These are phyloP conservation scores for Pulveroboletus sp. DNA, from an alignment of 768 basidiomycete genomes.

Conservation along the genomic window DNA sequence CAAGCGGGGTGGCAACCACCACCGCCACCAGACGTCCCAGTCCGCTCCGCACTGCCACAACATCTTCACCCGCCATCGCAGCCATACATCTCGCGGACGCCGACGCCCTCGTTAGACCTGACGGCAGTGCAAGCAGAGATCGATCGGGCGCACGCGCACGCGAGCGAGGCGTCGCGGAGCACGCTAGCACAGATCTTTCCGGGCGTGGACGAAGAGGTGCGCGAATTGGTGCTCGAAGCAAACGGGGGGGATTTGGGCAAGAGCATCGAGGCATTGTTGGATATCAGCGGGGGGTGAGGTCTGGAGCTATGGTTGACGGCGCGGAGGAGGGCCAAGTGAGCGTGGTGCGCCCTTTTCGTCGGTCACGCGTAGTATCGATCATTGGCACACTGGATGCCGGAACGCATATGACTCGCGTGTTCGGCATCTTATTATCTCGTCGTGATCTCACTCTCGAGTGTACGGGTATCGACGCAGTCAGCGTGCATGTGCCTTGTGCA, in stretches of 20 bases:
- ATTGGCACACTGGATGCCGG: too few relatives aligned
- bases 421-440: not conserved
- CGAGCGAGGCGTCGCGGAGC: conserved; percentile 63
- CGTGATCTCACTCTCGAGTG: not conserved
- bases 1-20: too few relatives aligned
- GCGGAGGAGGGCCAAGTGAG: too few relatives aligned
- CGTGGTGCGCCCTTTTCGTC: too few relatives aligned
- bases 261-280: conserved; percentile 83
- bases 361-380: too few relatives aligned
- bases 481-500: not conserved
- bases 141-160: conserved; percentile 72
- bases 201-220: conserved; percentile 70
- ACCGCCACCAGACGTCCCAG: conserved; percentile 17
- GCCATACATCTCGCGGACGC: conserved; percentile 60
- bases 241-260: conserved; percentile 84
- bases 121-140: conserved; percentile 70
- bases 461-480: not conserved
- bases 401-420: not conserved
- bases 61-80: conserved; percentile 42
- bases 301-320: too few relatives aligned
- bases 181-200: conserved; percentile 92
- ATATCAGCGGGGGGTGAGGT: conserved; percentile 56
- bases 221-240: conserved; percentile 87
- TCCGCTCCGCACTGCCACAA: conserved; percentile 28
- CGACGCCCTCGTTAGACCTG: conserved; percentile 66